Evolutionary conservation across 805 yeast species (phyloP).

Genomic region (Huiozyma naganishii): DNA sequence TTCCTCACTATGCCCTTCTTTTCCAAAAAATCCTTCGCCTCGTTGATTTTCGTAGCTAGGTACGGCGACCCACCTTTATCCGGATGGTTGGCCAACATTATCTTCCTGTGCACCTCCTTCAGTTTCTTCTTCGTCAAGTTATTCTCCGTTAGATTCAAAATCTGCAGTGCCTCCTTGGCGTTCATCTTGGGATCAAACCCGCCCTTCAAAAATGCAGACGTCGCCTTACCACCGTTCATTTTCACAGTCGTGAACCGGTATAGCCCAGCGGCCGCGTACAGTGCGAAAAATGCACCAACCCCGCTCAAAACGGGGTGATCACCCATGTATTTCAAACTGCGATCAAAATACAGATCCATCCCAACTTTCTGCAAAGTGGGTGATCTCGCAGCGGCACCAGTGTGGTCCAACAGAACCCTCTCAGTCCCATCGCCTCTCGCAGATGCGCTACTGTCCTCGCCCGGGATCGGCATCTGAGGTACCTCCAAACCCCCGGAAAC

Average conservation of each 20-base stretch:
- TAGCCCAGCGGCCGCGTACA: slow-evolving; percentile 55
- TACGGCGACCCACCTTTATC: slow-evolving; percentile 91
- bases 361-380: slow-evolving; percentile 16
- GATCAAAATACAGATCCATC: slow-evolving; percentile 56
- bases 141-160: slow-evolving; percentile 63
- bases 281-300: slow-evolving; percentile 53
- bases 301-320: slow-evolving; percentile 71
- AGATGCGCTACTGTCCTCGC: slow-evolving; percentile 5
- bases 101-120: slow-evolving; percentile 76
- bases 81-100: slow-evolving; percentile 89
- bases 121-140: slow-evolving; percentile 51
- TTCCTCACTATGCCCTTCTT: slow-evolving; percentile 18
- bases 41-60: slow-evolving; percentile 84
- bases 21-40: slow-evolving; percentile 55
- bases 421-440: neutral
- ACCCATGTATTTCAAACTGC: slow-evolving; percentile 46
- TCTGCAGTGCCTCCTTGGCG: slow-evolving; percentile 78
- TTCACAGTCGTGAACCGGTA: slow-evolving; percentile 36
- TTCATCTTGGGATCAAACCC: slow-evolving; percentile 89
- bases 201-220: slow-evolving; percentile 39
- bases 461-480: slow-evolving; percentile 25
- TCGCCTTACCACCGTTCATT: slow-evolving; percentile 47
- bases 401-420: neutral
- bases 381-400: neutral
- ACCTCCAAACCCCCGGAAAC: slow-evolving; percentile 7